These are phyloP conservation scores for Lipomyces yamadae DNA, from an alignment of 805 yeast genomes.

Conservation along the genomic window DNA sequence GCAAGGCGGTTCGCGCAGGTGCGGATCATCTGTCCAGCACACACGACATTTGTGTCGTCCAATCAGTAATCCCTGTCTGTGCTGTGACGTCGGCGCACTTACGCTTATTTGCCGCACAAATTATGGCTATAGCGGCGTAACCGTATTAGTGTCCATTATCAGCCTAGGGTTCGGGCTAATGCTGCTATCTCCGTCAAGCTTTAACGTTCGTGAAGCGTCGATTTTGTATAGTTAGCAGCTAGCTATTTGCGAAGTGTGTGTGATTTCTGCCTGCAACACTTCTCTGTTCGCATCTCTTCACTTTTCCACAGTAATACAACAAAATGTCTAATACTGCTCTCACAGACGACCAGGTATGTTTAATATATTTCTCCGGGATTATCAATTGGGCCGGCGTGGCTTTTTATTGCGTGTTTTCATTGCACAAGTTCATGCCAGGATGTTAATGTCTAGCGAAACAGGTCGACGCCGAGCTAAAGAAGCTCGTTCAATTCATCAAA, in stretches of 20 bases:
- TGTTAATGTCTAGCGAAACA: not conserved
- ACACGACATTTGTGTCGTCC: not conserved
- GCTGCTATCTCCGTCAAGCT: constrained; percentile 6
- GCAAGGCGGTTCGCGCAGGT: not conserved
- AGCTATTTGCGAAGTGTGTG: not conserved
- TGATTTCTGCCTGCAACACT: not conserved
- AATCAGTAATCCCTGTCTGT: not conserved
- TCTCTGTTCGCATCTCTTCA: not conserved
- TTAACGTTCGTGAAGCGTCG: not conserved
- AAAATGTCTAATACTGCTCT: constrained; percentile 37
- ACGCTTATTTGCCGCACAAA: not conserved
- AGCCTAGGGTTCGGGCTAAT: not conserved
- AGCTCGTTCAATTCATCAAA: constrained; percentile 98
- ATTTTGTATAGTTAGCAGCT: not conserved
- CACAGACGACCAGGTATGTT: constrained; percentile 38
- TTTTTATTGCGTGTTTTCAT: no score
- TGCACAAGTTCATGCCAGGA: no score
- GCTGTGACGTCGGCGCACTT: not conserved
- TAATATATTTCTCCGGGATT: not conserved
- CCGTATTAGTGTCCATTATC: not conserved
- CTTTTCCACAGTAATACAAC: constrained; percentile 10
- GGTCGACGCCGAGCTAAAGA: constrained; percentile 91
- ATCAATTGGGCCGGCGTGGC: not conserved
- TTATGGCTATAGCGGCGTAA: not conserved
- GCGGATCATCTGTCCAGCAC: not conserved